Conservation (phyloP, 1,284 basidiomycete species). For the Fistulina hepatica region DNA sequence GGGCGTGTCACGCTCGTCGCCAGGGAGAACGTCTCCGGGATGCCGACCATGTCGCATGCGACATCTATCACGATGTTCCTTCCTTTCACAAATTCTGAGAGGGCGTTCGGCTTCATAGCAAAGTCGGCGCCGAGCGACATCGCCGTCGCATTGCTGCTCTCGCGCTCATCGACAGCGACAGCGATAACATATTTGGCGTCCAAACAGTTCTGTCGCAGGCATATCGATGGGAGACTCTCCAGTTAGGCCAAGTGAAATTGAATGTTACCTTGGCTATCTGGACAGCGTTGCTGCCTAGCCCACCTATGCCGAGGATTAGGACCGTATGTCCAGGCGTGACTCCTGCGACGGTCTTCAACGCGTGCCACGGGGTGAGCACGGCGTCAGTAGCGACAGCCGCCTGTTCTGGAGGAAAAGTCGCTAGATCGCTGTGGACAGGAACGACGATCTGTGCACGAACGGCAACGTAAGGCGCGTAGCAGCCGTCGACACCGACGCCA, state of each 20-base stretch:
- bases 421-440: conserved; percentile 2
- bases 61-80: conserved; percentile 2
- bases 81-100: not conserved
- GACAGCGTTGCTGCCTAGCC: conserved; percentile 6
- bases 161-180: not conserved
- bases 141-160: not conserved
- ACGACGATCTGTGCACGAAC: conserved; percentile 4
- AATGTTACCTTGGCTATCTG: conserved; percentile 8
- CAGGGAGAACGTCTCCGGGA: not conserved
- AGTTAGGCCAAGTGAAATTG: not conserved
- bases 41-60: conserved; percentile 7
- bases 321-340: conserved; percentile 7
- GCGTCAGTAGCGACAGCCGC: conserved; percentile 6
- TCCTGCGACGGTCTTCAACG: conserved; percentile 1
- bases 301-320: conserved; percentile 6
- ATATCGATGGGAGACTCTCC: not conserved
- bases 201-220: not conserved
- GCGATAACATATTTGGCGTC: not conserved
- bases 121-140: not conserved
- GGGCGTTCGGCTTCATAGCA: not conserved
- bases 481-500: conserved; percentile 7
- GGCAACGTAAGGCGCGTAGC: conserved; percentile 4
- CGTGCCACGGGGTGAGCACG: conserved; percentile 7
- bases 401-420: conserved; percentile 2
- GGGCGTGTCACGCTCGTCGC: conserved; percentile 1